Evolutionary conservation across 208 protist species (phyloP).

Genomic region (Crithidia expoeki): DNA sequence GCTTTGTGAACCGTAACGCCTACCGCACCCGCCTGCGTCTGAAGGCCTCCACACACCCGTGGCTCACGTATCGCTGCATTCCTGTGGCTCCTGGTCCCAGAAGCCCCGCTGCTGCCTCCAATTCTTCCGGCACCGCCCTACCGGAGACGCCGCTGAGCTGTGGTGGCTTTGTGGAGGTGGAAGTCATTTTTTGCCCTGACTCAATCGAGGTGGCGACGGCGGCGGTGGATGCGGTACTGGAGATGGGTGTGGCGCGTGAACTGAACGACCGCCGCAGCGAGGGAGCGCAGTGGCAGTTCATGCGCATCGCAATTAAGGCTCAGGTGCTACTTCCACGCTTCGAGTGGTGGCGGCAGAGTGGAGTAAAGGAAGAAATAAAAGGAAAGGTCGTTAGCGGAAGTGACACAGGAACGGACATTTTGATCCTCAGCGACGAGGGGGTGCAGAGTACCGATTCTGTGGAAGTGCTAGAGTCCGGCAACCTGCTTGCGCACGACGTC

Average conservation of each 20-base stretch:
- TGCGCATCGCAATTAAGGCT: slow-evolving; percentile 59
- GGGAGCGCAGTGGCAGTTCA: slow-evolving; percentile 80
- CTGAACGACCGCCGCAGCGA: slow-evolving; percentile 71
- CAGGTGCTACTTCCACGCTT: slow-evolving; percentile 69
- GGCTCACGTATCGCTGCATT: slow-evolving; percentile 65
- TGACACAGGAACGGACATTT: background rate
- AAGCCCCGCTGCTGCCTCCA: slow-evolving; percentile 40
- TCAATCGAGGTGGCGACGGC: slow-evolving; percentile 49
- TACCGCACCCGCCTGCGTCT: slow-evolving; percentile 65
- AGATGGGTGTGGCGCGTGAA: slow-evolving; percentile 75
- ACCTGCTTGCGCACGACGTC: slow-evolving; percentile 13
- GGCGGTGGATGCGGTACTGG: slow-evolving; percentile 47
- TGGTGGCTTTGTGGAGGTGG: slow-evolving; percentile 86
- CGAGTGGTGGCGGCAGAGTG: slow-evolving; percentile 35
- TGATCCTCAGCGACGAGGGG: slow-evolving; percentile 9
- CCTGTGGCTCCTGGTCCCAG: too few species aligned
- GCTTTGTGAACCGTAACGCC: slow-evolving; percentile 78
- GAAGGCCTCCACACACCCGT: slow-evolving; percentile 66
- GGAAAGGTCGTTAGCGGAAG: background rate
- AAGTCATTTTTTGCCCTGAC: slow-evolving; percentile 61
- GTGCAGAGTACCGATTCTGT: background rate
- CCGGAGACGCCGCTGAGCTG: slow-evolving; percentile 54
- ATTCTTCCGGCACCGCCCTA: slow-evolving; percentile 4
- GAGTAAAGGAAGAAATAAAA: background rate
- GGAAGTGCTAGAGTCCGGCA: background rate